Percentiles rank a stretch among this genome's conserved stretches.
These are phyloP conservation scores for Dryadomyces quercus-mongolicae DNA, from an alignment of 2,329 filamentous ascomycete genomes.

Conservation along the genomic window DNA sequence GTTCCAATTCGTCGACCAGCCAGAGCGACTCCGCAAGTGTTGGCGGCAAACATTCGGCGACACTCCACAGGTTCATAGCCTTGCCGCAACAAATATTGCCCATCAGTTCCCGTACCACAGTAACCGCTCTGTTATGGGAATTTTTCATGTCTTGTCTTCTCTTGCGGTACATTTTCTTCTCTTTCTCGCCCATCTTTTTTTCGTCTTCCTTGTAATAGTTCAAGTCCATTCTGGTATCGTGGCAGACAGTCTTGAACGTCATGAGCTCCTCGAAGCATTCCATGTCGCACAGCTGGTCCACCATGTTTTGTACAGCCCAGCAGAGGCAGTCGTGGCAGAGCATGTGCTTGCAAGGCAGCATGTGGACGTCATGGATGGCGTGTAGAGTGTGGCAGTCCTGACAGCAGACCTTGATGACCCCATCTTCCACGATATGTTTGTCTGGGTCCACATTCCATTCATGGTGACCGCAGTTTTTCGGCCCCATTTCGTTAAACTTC, in stretches of 20 bases:
- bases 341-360: conserved; percentile 8
- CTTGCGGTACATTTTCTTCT: too few species aligned
- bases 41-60: conserved; percentile 6
- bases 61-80: neutral
- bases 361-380: neutral
- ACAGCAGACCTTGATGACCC: conserved; percentile 1
- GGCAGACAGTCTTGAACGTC: neutral
- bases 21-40: neutral
- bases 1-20: neutral
- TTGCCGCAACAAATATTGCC: conserved; percentile 6
- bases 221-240: too few species aligned
- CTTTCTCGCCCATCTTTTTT: too few species aligned
- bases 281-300: neutral
- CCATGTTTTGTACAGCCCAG: neutral
- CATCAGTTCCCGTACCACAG: neutral
- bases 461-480: too few species aligned
- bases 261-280: neutral
- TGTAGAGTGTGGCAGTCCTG: neutral
- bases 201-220: too few species aligned
- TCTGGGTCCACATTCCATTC: too few species aligned
- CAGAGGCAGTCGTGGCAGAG: conserved; percentile 5
- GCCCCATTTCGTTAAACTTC: too few species aligned
- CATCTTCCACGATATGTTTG: neutral
- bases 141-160: too few species aligned
- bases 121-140: too few species aligned